These are phyloP conservation scores for Fusarium anthophilum DNA, from an alignment of 2,329 filamentous ascomycete species.

Conservation along the genomic window DNA sequence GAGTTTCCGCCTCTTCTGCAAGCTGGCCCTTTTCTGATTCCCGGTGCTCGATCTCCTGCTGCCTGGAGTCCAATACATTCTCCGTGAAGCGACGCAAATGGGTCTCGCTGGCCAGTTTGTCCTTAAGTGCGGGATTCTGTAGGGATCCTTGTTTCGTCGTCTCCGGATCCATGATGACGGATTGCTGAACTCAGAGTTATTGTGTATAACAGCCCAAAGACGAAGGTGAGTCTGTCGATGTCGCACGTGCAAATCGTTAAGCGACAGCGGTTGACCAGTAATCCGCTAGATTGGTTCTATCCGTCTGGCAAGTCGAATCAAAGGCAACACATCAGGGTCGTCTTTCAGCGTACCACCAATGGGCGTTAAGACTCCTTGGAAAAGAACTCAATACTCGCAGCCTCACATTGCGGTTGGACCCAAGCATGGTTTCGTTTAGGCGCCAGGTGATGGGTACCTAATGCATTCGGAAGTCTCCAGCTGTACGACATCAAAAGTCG, in stretches of 20 bases:
- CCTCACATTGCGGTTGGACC: constrained; percentile 37
- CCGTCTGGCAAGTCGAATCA: neutral
- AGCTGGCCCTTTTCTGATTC: constrained; percentile 45
- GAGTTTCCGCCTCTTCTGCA: constrained; percentile 41
- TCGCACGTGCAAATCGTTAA: constrained; percentile 16
- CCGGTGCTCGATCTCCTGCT: constrained; percentile 47
- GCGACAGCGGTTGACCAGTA: constrained; percentile 6
- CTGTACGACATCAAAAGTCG: constrained; percentile 38
- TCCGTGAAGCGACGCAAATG: constrained; percentile 50
- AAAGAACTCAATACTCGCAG: constrained; percentile 32
- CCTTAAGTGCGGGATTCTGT: constrained; percentile 34
- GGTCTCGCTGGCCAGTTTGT: constrained; percentile 45
- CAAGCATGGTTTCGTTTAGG: constrained; percentile 27
- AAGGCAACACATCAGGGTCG: constrained; percentile 24
- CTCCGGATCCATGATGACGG: constrained; percentile 31
- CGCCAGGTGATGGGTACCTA: constrained; percentile 35
- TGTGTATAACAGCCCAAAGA: constrained; percentile 3
- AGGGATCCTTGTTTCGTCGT: constrained; percentile 16
- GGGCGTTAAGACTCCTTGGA: constrained; percentile 22
- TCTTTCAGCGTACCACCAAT: constrained; percentile 15
- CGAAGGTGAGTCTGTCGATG: constrained; percentile 5
- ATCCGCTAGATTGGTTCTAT: constrained; percentile 6
- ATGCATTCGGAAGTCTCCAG: constrained; percentile 13
- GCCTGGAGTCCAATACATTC: constrained; percentile 49
- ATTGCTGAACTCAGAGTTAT: constrained; percentile 8